Base-by-base conservation (phyloP, 305 asterid genomes). In the Galium porrigens region DNA sequence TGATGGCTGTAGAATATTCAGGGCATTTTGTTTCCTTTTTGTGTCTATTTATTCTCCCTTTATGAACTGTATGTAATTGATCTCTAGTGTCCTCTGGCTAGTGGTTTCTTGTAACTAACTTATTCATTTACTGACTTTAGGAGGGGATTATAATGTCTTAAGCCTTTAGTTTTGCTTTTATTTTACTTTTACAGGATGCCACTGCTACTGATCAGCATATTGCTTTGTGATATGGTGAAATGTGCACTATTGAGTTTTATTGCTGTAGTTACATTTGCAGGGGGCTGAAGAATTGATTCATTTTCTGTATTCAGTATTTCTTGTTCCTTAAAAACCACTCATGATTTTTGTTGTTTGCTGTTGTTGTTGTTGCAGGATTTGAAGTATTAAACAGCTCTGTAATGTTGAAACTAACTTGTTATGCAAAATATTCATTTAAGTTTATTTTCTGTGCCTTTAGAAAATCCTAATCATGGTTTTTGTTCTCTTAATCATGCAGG, bases 361-460 rank as follows among this genome's bases (percentile, higher is more conserved):
- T 46, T 46, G 7, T 46, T 15, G 53, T 37, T 64, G 62, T 73
- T 73, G 74, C 74, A 73, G 77, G 74, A 34, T 7, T 15, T 68
- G 63, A 37, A 53, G 60, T 32, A 64, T 68, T 0, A 53, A 64
- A 52, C 71, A 51, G 46, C 37, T 73, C 55, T 37, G 66, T 59
- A 68, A 46, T 39, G 53, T 73, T 25, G 49, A 20, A 32, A 20
- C 32, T 64, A 39, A 34, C 64, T 64, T 52, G 48, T 69, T 69
- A 12, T 53, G 32, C 65, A 7, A 17, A 2, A 15, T 29, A 4
- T 12, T 49, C 5, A 15, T 22, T 25, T 9, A 25, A 32, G 58
- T 14, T 68, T 53, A 44, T 73, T 59, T 15, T 9, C 29, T 18
- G 42, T 39, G 51, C 63, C 37, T 34, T 41, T 64, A 37, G 49